Evolutionary conservation across 1,284 basidiomycete genomes (phyloP).

Genomic region (Ganoderma resinaceum): DNA sequence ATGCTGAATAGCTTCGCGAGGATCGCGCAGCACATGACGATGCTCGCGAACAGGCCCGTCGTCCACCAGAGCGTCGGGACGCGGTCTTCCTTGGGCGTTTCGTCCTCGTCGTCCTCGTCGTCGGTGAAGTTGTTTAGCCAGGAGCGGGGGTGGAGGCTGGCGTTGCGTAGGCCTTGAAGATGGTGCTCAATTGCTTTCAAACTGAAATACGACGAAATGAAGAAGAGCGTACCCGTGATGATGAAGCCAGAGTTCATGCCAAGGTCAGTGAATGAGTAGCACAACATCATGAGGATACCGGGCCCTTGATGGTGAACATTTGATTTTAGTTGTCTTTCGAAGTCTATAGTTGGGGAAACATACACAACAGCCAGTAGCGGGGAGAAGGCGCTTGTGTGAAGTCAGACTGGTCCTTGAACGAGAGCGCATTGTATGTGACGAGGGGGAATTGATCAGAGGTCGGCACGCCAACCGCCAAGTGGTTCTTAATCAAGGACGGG

Average conservation of each 20-base stretch:
- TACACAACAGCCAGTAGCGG: constrained; percentile 69
- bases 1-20: constrained; percentile 62
- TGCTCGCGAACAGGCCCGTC: constrained; percentile 55
- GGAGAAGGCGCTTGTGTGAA: constrained; percentile 59
- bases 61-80: constrained; percentile 66
- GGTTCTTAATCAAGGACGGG: constrained; percentile 60
- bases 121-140: constrained; percentile 31
- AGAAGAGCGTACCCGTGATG: constrained; percentile 9
- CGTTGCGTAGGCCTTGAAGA: constrained; percentile 14
- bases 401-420: constrained; percentile 49
- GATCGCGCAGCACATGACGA: constrained; percentile 62
- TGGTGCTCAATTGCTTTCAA: not conserved
- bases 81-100: constrained; percentile 57
- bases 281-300: constrained; percentile 62
- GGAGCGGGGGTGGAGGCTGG: constrained; percentile 23
- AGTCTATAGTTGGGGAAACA: not conserved
- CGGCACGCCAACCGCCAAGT: constrained; percentile 52
- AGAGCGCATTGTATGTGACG: constrained; percentile 51
- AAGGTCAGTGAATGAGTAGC: constrained; percentile 47
- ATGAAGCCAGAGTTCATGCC: constrained; percentile 31
- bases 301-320: constrained; percentile 42
- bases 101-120: constrained; percentile 49
- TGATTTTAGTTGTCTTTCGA: not conserved
- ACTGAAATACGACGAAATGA: not conserved
- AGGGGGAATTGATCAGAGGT: constrained; percentile 51